phyloP scores from a whole-genome alignment of 148 eudicot genomes.

The Camellia granthamiana region DNA sequence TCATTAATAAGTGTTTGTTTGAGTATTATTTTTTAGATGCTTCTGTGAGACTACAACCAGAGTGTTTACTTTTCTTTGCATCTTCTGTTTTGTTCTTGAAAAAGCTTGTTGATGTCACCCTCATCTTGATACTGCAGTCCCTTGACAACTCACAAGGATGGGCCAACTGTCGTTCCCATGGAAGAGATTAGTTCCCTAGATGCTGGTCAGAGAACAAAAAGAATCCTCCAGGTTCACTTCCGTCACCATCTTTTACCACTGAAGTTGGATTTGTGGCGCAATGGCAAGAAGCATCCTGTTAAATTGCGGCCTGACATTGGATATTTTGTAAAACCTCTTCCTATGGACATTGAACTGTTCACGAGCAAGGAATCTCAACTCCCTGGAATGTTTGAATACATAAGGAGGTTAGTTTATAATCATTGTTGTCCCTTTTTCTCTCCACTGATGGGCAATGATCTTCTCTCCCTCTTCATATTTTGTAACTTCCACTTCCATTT shows the following conservation, averaged over 20 bases:
- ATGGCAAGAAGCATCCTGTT: slow-evolving; percentile 58
- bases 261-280: slow-evolving; percentile 70
- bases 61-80: not conserved
- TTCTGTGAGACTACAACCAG: not conserved
- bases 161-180: slow-evolving; percentile 70
- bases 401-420: slow-evolving; percentile 59
- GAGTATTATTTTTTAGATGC: not conserved
- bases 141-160: slow-evolving; percentile 39
- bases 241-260: slow-evolving; percentile 92
- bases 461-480: not conserved
- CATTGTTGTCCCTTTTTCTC: slow-evolving; percentile 2
- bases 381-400: slow-evolving; percentile 94
- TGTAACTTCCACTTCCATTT: not conserved
- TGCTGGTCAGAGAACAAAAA: slow-evolving; percentile 56
- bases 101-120: slow-evolving; percentile 1
- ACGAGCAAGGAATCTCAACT: slow-evolving; percentile 71
- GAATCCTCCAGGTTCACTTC: slow-evolving; percentile 72
- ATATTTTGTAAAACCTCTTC: slow-evolving; percentile 88
- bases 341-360: slow-evolving; percentile 63
- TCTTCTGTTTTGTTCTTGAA: not conserved
- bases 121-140: slow-evolving; percentile 39
- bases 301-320: slow-evolving; percentile 97
- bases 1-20: not conserved
- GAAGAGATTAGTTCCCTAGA: slow-evolving; percentile 64
- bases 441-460: too few relatives aligned